Base-by-base conservation (phyloP, 768 basidiomycete species). In the Rhizopogon vesiculosus region DNA sequence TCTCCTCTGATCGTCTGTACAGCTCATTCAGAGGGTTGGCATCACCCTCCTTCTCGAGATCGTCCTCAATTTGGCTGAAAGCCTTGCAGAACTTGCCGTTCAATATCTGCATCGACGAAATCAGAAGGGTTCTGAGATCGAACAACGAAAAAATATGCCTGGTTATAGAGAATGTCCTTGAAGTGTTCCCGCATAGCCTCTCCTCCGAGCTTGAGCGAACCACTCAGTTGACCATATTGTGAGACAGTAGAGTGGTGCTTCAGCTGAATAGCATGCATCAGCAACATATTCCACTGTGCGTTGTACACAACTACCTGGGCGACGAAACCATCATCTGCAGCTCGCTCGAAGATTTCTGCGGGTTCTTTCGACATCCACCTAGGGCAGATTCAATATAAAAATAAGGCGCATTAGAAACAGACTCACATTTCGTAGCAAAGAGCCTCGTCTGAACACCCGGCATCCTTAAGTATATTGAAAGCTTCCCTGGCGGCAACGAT, bases 341-440 rank as follows among this genome's bases (percentile, higher is more conserved):
- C 83, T 16, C 81, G 73, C 66, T 86, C 84, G 63, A 86, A 86
- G 41, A 85, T 84, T 61, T 85, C 84, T 7, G 84, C 84, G 1
- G 84, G 83, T 61, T 86, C 84, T 61, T 85, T 85, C 25, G 84
- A 85, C 83, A 85, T 86, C 84, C 84, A 84, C 82, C 83, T 82
- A 48, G 7, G 33, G 19, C 3, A 29, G 39, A 19, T 49, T 54
- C 7, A 45, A 33, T 53, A 42, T 19, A 45, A 7, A 12, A 5
- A 38, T 57, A 31, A 41, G n/a, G 1, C 16, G 9, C 9, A 49
- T 19, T n/a, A 48, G 7, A n/a, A 43, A 40, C 4, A 4, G 3
- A 61, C 68, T 29, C 16, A 83, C 84, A 85, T 84, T 63, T 85
- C 84, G 64, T 84, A 84, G 57, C 82, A 85, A 3, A 85, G 69